Conservation (phyloP, 345 rosid species). For the Hirschfeldia incana region DNA sequence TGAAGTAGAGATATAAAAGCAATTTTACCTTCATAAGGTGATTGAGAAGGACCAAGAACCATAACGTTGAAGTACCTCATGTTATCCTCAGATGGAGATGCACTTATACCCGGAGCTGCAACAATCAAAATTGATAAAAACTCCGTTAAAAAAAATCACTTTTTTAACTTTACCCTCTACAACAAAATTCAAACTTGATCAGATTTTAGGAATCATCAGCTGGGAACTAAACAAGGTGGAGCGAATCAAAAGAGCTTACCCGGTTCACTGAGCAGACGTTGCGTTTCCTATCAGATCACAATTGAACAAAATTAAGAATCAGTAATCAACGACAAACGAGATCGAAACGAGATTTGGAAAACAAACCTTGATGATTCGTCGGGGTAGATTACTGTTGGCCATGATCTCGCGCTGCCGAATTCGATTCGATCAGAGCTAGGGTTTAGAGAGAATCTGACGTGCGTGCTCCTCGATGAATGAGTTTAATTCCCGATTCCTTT, state of each 20-base stretch:
- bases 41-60: slow-evolving; percentile 98
- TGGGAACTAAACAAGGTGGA: neutral
- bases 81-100: slow-evolving; percentile 95
- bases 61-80: slow-evolving; percentile 96
- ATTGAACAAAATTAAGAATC: neutral
- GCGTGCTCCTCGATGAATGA: neutral
- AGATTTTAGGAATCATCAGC: slow-evolving; percentile 7
- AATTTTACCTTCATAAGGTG: slow-evolving; percentile 88
- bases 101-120: slow-evolving; percentile 96
- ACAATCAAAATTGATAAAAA: slow-evolving; percentile 22
- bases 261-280: slow-evolving; percentile 98
- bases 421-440: slow-evolving; percentile 26
- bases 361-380: slow-evolving; percentile 92
- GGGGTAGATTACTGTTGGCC: slow-evolving; percentile 96
- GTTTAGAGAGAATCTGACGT: neutral
- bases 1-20: neutral
- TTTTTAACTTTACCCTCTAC: neutral
- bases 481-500: slow-evolving; percentile 21
- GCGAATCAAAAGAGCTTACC: slow-evolving; percentile 44
- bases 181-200: slow-evolving; percentile 24
- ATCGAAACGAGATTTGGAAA: slow-evolving; percentile 5
- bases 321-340: neutral
- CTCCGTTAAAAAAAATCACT: neutral
- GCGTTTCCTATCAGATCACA: slow-evolving; percentile 76
- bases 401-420: slow-evolving; percentile 27